These are phyloP conservation scores for Neurospora sublineolata DNA, from an alignment of 495 filamentous ascomycete genomes.

Conservation along the genomic window DNA sequence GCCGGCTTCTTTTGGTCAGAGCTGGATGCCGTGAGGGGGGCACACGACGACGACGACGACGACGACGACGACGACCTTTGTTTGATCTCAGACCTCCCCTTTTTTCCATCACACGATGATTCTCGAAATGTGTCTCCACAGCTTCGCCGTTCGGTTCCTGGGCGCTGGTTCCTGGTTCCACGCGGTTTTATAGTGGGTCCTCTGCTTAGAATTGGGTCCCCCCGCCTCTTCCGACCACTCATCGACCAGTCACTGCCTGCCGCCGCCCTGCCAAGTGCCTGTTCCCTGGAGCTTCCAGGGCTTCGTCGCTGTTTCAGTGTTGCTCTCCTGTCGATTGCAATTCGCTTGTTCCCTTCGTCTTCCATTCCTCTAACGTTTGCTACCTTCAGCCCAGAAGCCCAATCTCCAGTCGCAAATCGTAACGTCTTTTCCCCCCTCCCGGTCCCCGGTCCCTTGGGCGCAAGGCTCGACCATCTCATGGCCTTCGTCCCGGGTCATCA, in stretches of 20 bases:
- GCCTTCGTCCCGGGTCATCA: background rate
- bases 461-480: background rate
- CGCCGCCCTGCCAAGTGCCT: background rate
- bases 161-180: background rate
- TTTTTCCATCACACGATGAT: background rate
- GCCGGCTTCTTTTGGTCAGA: background rate
- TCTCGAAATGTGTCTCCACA: background rate
- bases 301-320: background rate
- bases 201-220: background rate
- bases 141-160: background rate
- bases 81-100: background rate
- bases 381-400: background rate
- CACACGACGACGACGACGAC: background rate
- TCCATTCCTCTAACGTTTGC: background rate
- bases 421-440: background rate
- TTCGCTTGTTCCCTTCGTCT: background rate
- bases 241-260: background rate
- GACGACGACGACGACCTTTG: background rate
- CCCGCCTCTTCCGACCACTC: background rate
- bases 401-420: background rate
- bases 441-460: background rate
- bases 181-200: background rate
- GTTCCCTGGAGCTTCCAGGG: background rate
- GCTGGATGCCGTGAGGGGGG: too few species aligned
- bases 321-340: background rate